Percentiles rank a stretch among this genome's conserved stretches.
Conservation (phyloP, 176 grass and related monocot species). For the Musa beccarii region DNA sequence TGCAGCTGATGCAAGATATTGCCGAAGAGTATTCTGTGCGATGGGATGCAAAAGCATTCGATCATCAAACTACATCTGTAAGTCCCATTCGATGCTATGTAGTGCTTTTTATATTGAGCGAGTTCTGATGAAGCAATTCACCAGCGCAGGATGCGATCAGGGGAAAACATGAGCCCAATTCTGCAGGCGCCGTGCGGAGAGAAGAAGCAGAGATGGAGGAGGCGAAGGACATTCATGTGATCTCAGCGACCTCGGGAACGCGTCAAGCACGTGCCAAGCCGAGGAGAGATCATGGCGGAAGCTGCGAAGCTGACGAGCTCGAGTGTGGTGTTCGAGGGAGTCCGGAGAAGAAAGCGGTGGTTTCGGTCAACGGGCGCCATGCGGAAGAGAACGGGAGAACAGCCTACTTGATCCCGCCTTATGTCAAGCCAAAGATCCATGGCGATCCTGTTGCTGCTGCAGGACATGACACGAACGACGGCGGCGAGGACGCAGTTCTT, state of each 20-base stretch:
- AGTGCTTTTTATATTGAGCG: not conserved
- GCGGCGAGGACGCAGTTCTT: too few relatives aligned
- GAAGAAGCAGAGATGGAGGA: conserved; percentile 40
- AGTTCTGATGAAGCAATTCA: not conserved
- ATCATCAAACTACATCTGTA: conserved; percentile 15
- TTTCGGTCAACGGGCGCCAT: not conserved
- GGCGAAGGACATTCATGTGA: conserved; percentile 68
- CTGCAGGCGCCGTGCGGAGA: conserved; percentile 25
- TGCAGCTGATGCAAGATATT: conserved; percentile 55
- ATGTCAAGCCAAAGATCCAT: conserved; percentile 38
- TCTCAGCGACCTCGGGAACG: conserved; percentile 27
- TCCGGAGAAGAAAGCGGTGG: not conserved
- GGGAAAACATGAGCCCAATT: conserved; percentile 19
- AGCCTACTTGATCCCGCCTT: conserved; percentile 49
- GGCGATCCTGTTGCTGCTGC: not conserved
- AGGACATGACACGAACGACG: too few relatives aligned
- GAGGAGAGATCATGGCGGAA: conserved; percentile 27
- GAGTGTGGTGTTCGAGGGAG: conserved; percentile 22
- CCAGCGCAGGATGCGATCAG: not conserved
- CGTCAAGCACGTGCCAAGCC: not conserved
- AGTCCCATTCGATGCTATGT: not conserved
- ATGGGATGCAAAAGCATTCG: conserved; percentile 43
- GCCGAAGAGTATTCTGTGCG: conserved; percentile 57
- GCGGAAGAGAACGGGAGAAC: conserved; percentile 23
- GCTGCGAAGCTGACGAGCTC: conserved; percentile 22